Base-by-base conservation (phyloP, 768 basidiomycete species). In the Lactarius psammicola region DNA sequence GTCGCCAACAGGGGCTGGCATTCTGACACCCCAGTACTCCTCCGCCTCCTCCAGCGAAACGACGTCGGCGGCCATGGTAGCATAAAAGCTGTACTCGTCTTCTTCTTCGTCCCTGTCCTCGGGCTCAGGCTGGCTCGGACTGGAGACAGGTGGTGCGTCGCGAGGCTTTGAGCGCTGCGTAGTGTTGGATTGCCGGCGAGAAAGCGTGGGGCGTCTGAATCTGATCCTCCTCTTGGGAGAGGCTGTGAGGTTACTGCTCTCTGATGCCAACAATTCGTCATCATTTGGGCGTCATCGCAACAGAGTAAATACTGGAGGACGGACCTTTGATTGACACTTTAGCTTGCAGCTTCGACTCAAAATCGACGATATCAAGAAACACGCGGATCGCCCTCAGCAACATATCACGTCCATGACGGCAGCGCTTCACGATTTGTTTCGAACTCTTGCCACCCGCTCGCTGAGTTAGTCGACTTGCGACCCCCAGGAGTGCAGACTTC, bases 371-470 rank as follows among this genome's bases (percentile, higher is more conserved):
- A 26, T 67, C 62, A 11, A 67, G 42, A 20, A 62, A 55, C 26
- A 67, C 61, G 17, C 62, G 66, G 51, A 67, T 55, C 13, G 66
- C 57, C 57, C 56, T 55, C 33, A 67, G n/a, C 5, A 67, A 10
- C 17, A 44, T 55, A 28, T 67, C 62, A 11, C 66, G 61, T 34
- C 55, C 65, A 2, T 54, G 33, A 23, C 18, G 66, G 34, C 66
- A 67, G n/a, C 49, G 57, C 28, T 59, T 54, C 33, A 63, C 49
- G 10, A 51, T 17, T 30, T 30, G 33, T 1, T 46, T 4, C 33
- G 28, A 46, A 5, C 31, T 34, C 40, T 28, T 55, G 31, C 1
- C 28, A 9, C 59, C 20, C 26, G 33, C 23, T 13, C 31, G n/a
- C 15, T 10, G 46, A 6, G 42, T 30, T 28, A 63, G 66, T 44